These are phyloP conservation scores for Tetracentron sinense DNA, from an alignment of 164 flowering plant genomes.

Conservation along the genomic window DNA sequence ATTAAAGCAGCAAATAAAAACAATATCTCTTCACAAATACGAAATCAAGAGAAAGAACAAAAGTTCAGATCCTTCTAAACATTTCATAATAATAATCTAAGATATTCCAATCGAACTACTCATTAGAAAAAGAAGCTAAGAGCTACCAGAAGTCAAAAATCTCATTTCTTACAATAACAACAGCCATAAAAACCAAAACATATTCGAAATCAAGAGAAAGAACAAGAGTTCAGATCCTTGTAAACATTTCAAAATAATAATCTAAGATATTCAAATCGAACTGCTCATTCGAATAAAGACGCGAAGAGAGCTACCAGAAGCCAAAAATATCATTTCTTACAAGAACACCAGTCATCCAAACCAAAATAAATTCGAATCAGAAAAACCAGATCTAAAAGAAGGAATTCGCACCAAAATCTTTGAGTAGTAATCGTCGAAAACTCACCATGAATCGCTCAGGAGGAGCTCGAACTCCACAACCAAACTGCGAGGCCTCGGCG, in stretches of 20 bases:
- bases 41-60: too few species aligned
- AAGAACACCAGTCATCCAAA: neutral
- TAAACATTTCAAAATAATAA: neutral
- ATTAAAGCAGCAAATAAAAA: neutral
- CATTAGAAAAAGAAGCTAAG: neutral
- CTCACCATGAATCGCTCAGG: constrained; percentile 24
- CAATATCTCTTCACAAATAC: too few species aligned
- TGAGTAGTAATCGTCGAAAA: neutral
- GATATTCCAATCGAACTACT: neutral
- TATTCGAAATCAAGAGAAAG: neutral
- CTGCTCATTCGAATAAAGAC: neutral
- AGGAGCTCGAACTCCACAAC: neutral
- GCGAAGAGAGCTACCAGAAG: neutral
- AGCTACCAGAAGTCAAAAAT: neutral
- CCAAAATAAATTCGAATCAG: neutral
- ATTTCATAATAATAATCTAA: neutral
- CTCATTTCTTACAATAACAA: neutral
- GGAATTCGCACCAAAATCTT: neutral
- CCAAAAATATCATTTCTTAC: neutral
- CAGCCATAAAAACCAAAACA: neutral
- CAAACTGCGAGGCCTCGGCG: neutral
- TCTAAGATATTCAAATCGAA: neutral
- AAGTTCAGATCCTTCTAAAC: neutral
- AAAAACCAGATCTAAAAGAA: neutral
- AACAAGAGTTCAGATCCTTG: neutral